Base-by-base conservation (phyloP, 176 grass and related monocot species). In the Rhynchospora pubera region DNA sequence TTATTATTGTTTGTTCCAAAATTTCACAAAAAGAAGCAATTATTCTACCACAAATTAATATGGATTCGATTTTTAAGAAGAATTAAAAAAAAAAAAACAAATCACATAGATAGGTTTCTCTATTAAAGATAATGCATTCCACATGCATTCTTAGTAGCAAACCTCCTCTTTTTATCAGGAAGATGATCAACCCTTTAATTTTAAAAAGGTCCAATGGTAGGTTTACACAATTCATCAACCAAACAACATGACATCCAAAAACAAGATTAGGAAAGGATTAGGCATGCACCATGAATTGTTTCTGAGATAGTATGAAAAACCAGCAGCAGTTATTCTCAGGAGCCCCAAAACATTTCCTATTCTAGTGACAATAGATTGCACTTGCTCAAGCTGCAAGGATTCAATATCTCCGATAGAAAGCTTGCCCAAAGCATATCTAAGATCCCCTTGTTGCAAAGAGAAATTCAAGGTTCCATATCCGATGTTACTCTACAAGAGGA, bases 291-390 rank as follows among this genome's bases (percentile, higher is more conserved):
- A 81, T 86, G 87, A 90, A 45, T 82, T 94, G 43, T 75, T 82
- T 34, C 79, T 86, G 42, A 77, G 84, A 86, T 91, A 85, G 28
- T 34, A 83, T 30, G 82, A 77, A 80, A 65, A 90, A n/a, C 93
- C 86, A 86, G 62, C 83, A 44, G 51, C 50, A 90, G 87, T 82
- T 68, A 88, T 83, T 77, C 79, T 91, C 65, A 90, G 66, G 7
- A 94, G 84, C 65, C 90, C 90, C 79, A 94, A 78, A 88, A 84
- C 61, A 57, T 90, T 94, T 61, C 90, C 90, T 68, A 91, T 87
- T 86, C 71, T 89, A 85, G 62, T 81, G 68, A 87, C 57, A 51
- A 90, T 30, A 77, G 65, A 83, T 83, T 91, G 83, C 61, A 94
- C 63, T 84, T 86, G 85, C 84, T 91, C 81, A 21, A 90, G 83